A percentile compares a stretch with the other conserved stretches of the same genome.
phyloP scores from a whole-genome alignment of 257 asterid genomes.

The Petrea volubilis region DNA sequence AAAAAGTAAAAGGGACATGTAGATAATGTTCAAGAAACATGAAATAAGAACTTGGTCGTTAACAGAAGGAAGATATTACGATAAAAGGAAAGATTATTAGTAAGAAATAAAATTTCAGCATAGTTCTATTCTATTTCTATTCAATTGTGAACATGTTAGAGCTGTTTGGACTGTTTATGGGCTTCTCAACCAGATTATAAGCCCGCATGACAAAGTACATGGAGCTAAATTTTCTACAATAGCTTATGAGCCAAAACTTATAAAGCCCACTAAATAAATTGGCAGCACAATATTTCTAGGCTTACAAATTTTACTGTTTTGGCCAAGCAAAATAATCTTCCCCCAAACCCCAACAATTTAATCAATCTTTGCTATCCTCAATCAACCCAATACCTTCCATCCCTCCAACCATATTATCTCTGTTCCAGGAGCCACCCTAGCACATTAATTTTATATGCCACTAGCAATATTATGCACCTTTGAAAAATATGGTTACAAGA shows the following conservation, averaged over 20 bases:
- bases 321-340: neutral
- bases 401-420: neutral
- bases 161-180: neutral
- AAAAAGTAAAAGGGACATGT: conserved; percentile 13
- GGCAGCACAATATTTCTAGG: neutral
- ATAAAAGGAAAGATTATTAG: neutral
- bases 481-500: neutral
- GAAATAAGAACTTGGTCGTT: neutral
- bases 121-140: neutral
- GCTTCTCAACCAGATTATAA: neutral
- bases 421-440: neutral
- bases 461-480: neutral
- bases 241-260: neutral
- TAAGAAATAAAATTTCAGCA: neutral
- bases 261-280: conserved; percentile 3
- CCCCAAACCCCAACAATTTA: no score
- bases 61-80: neutral
- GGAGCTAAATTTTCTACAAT: neutral
- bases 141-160: neutral
- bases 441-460: no score
- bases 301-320: neutral
- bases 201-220: neutral
- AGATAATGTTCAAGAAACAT: conserved; percentile 10
- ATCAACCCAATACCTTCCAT: neutral
- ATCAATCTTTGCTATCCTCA: neutral